Base-by-base conservation (phyloP, 2,329 filamentous ascomycete genomes). In the Xylariaceae sp. region DNA sequence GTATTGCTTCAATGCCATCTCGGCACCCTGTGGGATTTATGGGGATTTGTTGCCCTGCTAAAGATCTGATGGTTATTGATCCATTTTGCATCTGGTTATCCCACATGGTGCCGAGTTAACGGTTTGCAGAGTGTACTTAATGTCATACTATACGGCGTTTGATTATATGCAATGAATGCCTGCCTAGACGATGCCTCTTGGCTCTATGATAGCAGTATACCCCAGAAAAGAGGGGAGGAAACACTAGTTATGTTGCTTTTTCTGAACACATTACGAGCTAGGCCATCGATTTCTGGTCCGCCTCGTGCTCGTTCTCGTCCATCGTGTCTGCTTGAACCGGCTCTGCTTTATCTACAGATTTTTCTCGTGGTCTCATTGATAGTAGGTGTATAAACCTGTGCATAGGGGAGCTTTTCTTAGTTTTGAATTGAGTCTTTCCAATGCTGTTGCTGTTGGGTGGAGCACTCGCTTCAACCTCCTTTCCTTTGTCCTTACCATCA, bases 341-440 rank as follows among this genome's bases (percentile, higher is more conserved):
- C 21, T 46, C 46, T n/a, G 39, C 20, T 35, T 57, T 59, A 41
- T 57, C 50, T 27, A 29, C 36, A 6, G 53, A 53, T 35, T 35
- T 54, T 2, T 37, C 43, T 9, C 39, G 32, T 9, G 9, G 2
- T 32, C n/a, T 57, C 3, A 33, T 13, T 3, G 45, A 33, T 50
- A 49, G 54, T 9, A 53, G 24, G 18, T 51, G 45, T 11, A 46
- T 44, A 32, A 59, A 10, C 18, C 53, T 49, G 47, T 57, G 53
- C 23, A 59, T 32, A n/a, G n/a, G n/a, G 13, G 50, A 48, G n/a
- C 29, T 4, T 18, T 42, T 55, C n/a, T 18, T 27, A 6, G 15
- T 6, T 46, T 50, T 58, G 2, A n/a, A 15, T 16, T 45, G 44
- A 29, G 40, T 11, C 13, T 35, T 29, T 26, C n/a, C 2, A 24